These are phyloP conservation scores for Claviceps sp. DNA, from an alignment of 2,329 filamentous ascomycete species.

Conservation along the genomic window DNA sequence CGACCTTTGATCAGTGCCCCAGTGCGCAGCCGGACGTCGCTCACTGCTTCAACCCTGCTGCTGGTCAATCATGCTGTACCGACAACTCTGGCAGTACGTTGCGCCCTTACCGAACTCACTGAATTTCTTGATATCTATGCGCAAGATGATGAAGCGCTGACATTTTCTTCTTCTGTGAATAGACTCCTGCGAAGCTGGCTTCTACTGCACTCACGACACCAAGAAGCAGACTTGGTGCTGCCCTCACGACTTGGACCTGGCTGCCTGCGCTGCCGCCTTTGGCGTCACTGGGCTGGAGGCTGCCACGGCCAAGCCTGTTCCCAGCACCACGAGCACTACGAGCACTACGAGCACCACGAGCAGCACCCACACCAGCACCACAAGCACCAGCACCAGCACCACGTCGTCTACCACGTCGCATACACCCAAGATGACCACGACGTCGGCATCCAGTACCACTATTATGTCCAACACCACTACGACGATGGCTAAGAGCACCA, in stretches of 20 bases:
- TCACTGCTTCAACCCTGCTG: slow-evolving; percentile 44
- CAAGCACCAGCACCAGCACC: slow-evolving; percentile 17
- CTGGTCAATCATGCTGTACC: slow-evolving; percentile 42
- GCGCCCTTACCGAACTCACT: too few relatives aligned
- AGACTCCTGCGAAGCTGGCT: slow-evolving; percentile 49
- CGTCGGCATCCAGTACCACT: slow-evolving; percentile 14
- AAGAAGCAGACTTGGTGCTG: slow-evolving; percentile 44
- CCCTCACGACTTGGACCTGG: slow-evolving; percentile 38
- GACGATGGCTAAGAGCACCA: background rate
- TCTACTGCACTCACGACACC: slow-evolving; percentile 47
- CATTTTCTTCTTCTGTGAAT: background rate
- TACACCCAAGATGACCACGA: slow-evolving; percentile 16
- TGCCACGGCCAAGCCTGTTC: slow-evolving; percentile 19
- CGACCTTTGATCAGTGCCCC: slow-evolving; percentile 34
- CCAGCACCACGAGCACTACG: slow-evolving; percentile 15
- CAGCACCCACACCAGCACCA: slow-evolving; percentile 13
- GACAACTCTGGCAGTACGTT: slow-evolving; percentile 42
- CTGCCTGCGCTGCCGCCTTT: slow-evolving; percentile 39
- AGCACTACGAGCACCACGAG: slow-evolving; percentile 12
- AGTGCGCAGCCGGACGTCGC: slow-evolving; percentile 30
- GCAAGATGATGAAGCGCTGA: background rate
- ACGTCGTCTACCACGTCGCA: slow-evolving; percentile 7
- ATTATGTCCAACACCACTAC: slow-evolving; percentile 8
- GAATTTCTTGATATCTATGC: too few relatives aligned
- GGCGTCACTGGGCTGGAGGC: slow-evolving; percentile 31